Conservation (phyloP, 129 eudicot species). For the Rutidosis leptorrhynchoides region DNA sequence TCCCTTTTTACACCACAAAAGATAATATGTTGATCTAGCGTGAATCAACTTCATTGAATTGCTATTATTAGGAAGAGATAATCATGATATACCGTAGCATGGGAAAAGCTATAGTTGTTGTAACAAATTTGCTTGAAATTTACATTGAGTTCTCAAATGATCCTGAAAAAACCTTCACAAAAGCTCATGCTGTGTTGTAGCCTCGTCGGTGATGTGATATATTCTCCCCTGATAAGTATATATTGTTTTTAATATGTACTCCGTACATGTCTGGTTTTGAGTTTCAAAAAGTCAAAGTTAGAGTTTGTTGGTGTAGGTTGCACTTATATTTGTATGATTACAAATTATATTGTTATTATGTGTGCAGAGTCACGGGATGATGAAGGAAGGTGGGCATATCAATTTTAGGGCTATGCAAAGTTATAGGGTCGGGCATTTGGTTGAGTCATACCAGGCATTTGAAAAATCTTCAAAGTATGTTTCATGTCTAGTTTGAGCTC, state of each 20-base stretch:
- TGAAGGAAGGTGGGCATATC: conserved; percentile 61
- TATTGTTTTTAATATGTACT: no score
- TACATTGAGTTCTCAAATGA: no score
- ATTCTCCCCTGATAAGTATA: no score
- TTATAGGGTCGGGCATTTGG: conserved; percentile 61
- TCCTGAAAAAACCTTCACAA: no score
- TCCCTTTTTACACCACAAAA: no score
- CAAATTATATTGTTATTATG: conserved; percentile 12
- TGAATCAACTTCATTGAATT: conserved; percentile 17
- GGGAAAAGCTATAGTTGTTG: conserved; percentile 96
- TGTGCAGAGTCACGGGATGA: conserved; percentile 72
- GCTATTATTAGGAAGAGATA: conserved; percentile 70
- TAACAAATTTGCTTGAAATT: conserved; percentile 96
- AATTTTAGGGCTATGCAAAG: conserved; percentile 76
- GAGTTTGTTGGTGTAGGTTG: no score
- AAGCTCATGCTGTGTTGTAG: no score
- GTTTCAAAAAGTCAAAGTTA: no score
- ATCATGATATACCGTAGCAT: conserved; percentile 83
- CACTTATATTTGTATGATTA: no score
- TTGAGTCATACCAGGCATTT: conserved; percentile 75
- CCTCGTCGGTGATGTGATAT: no score
- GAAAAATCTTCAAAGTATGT: conserved; percentile 88
- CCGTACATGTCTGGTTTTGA: no score
- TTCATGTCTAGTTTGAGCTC: conserved; percentile 8
- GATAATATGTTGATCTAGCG: no score